Percentiles rank a stretch among this genome's conserved stretches.
Evolutionary conservation across 108 stramenopile genomes (phyloP).

Genomic region (Cyclotella atomus): DNA sequence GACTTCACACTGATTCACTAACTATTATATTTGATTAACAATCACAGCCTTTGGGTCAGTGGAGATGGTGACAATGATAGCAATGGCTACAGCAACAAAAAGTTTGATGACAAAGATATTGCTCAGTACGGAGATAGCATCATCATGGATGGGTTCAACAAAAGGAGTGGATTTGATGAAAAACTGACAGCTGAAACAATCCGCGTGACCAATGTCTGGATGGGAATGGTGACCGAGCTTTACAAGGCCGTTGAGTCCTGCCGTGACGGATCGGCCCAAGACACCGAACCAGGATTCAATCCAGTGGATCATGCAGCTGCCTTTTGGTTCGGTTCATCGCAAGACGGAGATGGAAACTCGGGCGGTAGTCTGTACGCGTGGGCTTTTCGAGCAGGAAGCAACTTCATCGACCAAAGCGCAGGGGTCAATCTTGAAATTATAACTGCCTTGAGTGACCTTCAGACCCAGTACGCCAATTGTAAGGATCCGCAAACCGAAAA

Average conservation of each 20-base stretch:
- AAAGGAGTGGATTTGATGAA: conserved; percentile 35
- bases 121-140: conserved; percentile 48
- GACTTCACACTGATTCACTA: neutral
- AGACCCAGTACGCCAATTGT: conserved; percentile 38
- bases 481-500: conserved; percentile 24
- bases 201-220: conserved; percentile 60
- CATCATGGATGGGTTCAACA: conserved; percentile 34
- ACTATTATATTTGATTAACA: neutral
- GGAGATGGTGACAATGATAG: conserved; percentile 31
- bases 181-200: conserved; percentile 55
- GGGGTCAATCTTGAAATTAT: conserved; percentile 30
- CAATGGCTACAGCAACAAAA: conserved; percentile 55
- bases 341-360: conserved; percentile 33
- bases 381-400: conserved; percentile 53
- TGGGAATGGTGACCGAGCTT: conserved; percentile 64
- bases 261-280: conserved; percentile 23
- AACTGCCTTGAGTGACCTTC: conserved; percentile 51
- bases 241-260: conserved; percentile 53
- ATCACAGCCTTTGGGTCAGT: conserved; percentile 29
- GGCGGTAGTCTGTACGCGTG: conserved; percentile 70
- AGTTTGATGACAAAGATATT: conserved; percentile 36
- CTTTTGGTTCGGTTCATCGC: conserved; percentile 73
- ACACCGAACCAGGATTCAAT: conserved; percentile 16
- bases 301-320: conserved; percentile 75
- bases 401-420: conserved; percentile 29